phyloP scores from a whole-genome alignment of 306 rosid genomes.

The Prunus armeniaca region DNA sequence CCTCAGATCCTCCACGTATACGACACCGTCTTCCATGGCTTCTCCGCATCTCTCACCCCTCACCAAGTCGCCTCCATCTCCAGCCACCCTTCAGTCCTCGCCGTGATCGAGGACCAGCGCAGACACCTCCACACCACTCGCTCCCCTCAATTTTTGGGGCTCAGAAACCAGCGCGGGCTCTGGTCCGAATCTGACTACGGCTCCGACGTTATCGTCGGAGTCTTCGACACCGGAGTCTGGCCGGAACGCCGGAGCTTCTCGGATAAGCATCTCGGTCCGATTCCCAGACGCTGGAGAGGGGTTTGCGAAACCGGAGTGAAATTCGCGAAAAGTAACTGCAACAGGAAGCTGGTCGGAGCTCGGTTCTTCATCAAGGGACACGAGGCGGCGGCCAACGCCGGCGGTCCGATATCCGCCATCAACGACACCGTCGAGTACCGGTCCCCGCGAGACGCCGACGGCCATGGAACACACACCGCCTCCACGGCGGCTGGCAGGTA shows the following conservation, averaged over 20 bases:
- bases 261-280: conserved; percentile 64
- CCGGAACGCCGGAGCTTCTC: conserved; percentile 82
- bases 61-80: conserved; percentile 38
- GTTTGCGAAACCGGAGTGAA: conserved; percentile 60
- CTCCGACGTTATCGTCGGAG: conserved; percentile 76
- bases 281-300: conserved; percentile 83
- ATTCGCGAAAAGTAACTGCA: conserved; percentile 55
- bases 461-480: conserved; percentile 94
- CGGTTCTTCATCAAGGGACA: conserved; percentile 79
- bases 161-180: conserved; percentile 79
- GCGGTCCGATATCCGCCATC: conserved; percentile 50
- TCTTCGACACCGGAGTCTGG: conserved; percentile 86
- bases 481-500: conserved; percentile 84
- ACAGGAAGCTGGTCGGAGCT: conserved; percentile 73
- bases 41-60: conserved; percentile 63
- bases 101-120: conserved; percentile 68
- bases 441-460: conserved; percentile 90
- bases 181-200: conserved; percentile 95
- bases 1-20: conserved; percentile 58
- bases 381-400: conserved; percentile 43
- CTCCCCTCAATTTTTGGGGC: conserved; percentile 92
- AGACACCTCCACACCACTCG: conserved; percentile 90
- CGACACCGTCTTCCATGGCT: conserved; percentile 82
- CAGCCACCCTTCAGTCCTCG: conserved; percentile 60
- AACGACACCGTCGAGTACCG: conserved; percentile 74